A percentile compares a stretch with the other conserved stretches of the same genome.
phyloP scores from a whole-genome alignment of 2,329 filamentous ascomycete species.

The Ceratocystis eucalypticola region DNA sequence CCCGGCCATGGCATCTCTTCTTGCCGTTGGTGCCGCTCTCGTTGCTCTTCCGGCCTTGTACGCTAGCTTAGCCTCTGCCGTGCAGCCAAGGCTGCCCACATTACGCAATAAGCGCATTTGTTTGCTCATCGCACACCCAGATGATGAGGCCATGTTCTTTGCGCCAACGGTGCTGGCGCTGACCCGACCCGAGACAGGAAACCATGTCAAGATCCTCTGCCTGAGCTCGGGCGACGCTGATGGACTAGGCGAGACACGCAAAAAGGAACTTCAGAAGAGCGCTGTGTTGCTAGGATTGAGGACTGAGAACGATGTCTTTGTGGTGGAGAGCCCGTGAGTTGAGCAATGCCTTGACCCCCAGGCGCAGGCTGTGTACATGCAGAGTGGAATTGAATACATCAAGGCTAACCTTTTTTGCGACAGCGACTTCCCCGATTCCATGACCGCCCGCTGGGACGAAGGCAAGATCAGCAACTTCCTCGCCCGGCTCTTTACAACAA shows the following conservation, averaged over 20 bases:
- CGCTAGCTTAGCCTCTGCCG: conserved; percentile 36
- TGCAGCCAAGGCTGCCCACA: conserved; percentile 44
- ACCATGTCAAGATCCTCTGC: conserved; percentile 90
- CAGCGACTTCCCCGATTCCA: conserved; percentile 72
- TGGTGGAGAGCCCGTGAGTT: conserved; percentile 62
- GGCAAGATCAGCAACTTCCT: conserved; percentile 57
- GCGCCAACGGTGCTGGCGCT: conserved; percentile 77
- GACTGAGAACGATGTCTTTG: conserved; percentile 63
- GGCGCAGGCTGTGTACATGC: background rate
- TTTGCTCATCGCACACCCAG: conserved; percentile 88
- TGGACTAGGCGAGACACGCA: conserved; percentile 69
- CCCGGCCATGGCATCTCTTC: conserved; percentile 16
- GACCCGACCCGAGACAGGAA: conserved; percentile 63
- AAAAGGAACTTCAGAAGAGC: conserved; percentile 71
- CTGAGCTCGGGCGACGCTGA: conserved; percentile 80
- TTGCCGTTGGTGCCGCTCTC: conserved; percentile 26
- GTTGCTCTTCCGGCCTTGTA: conserved; percentile 38
- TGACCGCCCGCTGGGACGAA: conserved; percentile 65
- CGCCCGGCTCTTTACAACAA: conserved; percentile 58
- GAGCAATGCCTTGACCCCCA: background rate
- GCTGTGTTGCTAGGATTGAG: conserved; percentile 63
- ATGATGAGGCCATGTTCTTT: conserved; percentile 99
- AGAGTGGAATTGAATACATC: too few species aligned
- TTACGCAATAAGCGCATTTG: conserved; percentile 75
- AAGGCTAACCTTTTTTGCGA: background rate